Conservation (phyloP, 164 flowering plant species). For the Annona squamosa region DNA sequence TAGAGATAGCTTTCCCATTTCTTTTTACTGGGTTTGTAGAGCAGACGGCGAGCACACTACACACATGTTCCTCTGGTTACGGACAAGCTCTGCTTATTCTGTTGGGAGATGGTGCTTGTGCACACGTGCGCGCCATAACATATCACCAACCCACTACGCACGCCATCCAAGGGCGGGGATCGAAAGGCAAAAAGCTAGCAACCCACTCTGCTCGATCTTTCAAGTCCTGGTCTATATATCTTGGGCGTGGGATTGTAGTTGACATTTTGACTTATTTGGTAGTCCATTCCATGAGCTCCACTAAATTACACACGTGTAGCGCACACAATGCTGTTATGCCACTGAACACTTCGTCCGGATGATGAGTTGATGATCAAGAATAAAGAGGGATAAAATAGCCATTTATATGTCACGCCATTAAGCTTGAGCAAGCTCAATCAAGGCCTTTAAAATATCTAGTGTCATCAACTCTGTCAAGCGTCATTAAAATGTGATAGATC, state of each 20-base stretch:
- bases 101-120: slow-evolving; percentile 1
- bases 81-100: slow-evolving; percentile 23
- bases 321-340: too few relatives aligned
- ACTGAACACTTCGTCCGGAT: too few relatives aligned
- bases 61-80: slow-evolving; percentile 20
- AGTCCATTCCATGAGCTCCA: too few relatives aligned
- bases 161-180: slow-evolving; percentile 1
- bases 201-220: too few relatives aligned
- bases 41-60: slow-evolving; percentile 14
- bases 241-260: not conserved
- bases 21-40: slow-evolving; percentile 10
- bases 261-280: not conserved
- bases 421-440: too few relatives aligned
- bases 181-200: not conserved
- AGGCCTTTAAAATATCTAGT: too few relatives aligned
- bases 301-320: too few relatives aligned
- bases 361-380: too few relatives aligned
- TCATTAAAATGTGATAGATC: too few relatives aligned
- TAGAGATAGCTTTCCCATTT: slow-evolving; percentile 1
- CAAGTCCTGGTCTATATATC: not conserved
- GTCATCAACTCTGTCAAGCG: too few relatives aligned
- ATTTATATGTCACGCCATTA: too few relatives aligned
- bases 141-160: slow-evolving; percentile 26
- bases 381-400: too few relatives aligned
- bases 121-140: slow-evolving; percentile 25